phyloP scores from a whole-genome alignment of 768 basidiomycete species.

The Lactarius hengduanensis region DNA sequence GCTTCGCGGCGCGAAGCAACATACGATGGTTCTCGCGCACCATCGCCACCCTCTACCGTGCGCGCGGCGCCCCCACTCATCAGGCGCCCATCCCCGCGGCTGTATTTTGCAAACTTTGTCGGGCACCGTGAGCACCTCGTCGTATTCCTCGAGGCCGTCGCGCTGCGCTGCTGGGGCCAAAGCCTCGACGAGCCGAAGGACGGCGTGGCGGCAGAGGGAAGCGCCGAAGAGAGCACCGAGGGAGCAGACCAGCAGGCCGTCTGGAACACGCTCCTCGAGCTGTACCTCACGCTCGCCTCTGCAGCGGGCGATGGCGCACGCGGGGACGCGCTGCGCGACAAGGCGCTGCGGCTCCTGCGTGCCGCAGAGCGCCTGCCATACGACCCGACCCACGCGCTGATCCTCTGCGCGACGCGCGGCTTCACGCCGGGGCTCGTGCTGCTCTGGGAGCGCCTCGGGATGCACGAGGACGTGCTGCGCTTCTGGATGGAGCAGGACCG shows the following conservation, averaged over 20 bases:
- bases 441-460: slow-evolving; percentile 90
- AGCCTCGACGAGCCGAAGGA: slow-evolving; percentile 44
- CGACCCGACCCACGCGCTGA: slow-evolving; percentile 90
- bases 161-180: slow-evolving; percentile 77
- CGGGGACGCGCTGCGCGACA: slow-evolving; percentile 44
- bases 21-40: slow-evolving; percentile 36
- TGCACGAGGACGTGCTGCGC: slow-evolving; percentile 93
- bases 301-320: slow-evolving; percentile 29
- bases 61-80: slow-evolving; percentile 32
- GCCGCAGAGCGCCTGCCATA: slow-evolving; percentile 59
- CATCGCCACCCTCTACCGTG: slow-evolving; percentile 33
- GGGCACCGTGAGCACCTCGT: slow-evolving; percentile 84
- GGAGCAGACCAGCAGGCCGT: slow-evolving; percentile 73
- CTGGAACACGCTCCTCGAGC: slow-evolving; percentile 94
- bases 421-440: slow-evolving; percentile 86
- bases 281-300: slow-evolving; percentile 72
- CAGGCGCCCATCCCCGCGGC: slow-evolving; percentile 71
- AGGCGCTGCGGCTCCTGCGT: slow-evolving; percentile 71
- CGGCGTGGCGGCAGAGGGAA: slow-evolving; percentile 25
- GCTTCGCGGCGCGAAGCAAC: slow-evolving; percentile 41
- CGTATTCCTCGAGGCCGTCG: slow-evolving; percentile 86
- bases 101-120: slow-evolving; percentile 94
- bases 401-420: slow-evolving; percentile 81
- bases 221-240: slow-evolving; percentile 37
- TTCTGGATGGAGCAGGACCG: slow-evolving; percentile 84